phyloP scores from a whole-genome alignment of 2,329 filamentous ascomycete genomes.

The Huntiella decipiens region DNA sequence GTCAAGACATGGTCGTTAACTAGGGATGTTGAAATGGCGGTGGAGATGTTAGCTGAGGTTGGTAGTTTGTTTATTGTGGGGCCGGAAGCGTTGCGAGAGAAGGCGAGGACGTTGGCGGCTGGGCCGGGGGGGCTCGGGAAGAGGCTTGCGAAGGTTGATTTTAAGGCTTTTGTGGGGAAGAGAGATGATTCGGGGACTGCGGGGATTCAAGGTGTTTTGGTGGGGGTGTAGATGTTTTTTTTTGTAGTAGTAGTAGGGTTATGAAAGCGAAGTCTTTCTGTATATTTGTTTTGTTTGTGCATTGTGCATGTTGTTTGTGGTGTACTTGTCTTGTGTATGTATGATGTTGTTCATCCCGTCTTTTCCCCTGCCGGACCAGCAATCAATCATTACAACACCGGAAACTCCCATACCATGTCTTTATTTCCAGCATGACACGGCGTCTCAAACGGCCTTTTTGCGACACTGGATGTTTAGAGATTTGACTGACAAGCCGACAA shows the following conservation, averaged over 20 bases:
- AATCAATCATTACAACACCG: no score
- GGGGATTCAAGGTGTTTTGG: constrained; percentile 68
- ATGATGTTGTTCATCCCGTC: no score
- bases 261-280: no score
- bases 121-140: constrained; percentile 26
- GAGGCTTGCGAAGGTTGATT: constrained; percentile 46
- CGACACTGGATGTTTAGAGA: no score
- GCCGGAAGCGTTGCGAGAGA: constrained; percentile 54
- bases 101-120: constrained; percentile 38
- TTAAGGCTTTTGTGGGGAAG: constrained; percentile 68
- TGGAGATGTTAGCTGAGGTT: constrained; percentile 83
- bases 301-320: not conserved
- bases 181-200: constrained; percentile 67
- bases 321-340: not conserved
- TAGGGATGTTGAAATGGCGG: constrained; percentile 45
- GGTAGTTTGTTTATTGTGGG: constrained; percentile 92
- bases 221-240: constrained; percentile 28
- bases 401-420: no score
- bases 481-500: no score
- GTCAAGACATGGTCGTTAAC: constrained; percentile 64
- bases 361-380: no score
- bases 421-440: no score
- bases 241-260: not conserved
- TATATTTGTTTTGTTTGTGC: not conserved
- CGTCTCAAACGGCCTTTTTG: no score